These are phyloP conservation scores for Pilasporangium apinafurcum DNA, from an alignment of 352 stramenopile genomes.

Conservation along the genomic window DNA sequence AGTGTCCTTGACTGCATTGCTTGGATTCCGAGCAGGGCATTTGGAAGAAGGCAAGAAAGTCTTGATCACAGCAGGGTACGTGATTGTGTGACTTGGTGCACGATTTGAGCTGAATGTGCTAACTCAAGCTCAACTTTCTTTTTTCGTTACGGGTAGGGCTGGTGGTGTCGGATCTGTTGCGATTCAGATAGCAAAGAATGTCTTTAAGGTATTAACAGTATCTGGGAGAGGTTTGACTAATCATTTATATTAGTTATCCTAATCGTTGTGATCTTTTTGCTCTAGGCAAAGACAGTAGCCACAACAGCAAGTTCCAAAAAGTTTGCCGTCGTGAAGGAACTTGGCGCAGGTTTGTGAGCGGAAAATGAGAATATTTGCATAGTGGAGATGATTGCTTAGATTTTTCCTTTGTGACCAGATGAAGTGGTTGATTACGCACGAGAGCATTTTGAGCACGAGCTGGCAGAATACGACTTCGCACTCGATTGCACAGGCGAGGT, in stretches of 20 bases:
- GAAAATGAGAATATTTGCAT: neutral
- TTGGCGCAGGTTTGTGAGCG: slow-evolving; percentile 29
- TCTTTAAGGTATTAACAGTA: slow-evolving; percentile 46
- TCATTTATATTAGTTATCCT: neutral
- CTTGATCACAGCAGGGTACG: slow-evolving; percentile 60
- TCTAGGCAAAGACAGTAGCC: slow-evolving; percentile 50
- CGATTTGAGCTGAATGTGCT: no score
- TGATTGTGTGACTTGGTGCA: no score
- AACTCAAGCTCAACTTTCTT: no score
- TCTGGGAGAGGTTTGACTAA: neutral
- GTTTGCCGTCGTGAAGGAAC: slow-evolving; percentile 48
- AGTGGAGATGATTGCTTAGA: neutral
- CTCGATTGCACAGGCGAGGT: slow-evolving; percentile 75
- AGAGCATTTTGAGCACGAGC: slow-evolving; percentile 55
- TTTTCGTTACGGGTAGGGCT: no score
- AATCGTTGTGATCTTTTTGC: neutral
- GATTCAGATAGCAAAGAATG: slow-evolving; percentile 67
- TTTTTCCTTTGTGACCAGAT: slow-evolving; percentile 12
- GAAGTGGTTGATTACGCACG: slow-evolving; percentile 67
- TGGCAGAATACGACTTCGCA: slow-evolving; percentile 71
- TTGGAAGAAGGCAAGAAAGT: slow-evolving; percentile 63
- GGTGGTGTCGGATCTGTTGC: slow-evolving; percentile 64
- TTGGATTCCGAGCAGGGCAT: slow-evolving; percentile 38
- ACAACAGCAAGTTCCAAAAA: slow-evolving; percentile 69
- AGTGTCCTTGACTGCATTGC: slow-evolving; percentile 40